Conservation (phyloP, 1,284 basidiomycete species). For the Chondrostereum purpureum region DNA sequence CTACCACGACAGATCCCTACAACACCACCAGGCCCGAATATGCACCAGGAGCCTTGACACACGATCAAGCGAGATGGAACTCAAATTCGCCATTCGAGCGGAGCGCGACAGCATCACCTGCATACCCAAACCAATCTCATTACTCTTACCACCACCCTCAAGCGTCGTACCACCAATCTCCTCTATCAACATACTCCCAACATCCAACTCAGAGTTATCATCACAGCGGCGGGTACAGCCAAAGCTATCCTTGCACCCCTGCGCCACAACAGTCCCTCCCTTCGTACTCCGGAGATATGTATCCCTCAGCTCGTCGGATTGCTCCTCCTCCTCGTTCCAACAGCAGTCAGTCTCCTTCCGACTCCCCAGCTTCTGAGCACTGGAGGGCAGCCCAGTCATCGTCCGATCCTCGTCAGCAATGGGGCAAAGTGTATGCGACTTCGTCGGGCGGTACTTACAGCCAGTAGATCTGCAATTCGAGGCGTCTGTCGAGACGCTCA, state of each 20-base stretch:
- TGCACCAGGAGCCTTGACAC: too few relatives aligned
- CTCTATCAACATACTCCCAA: background rate
- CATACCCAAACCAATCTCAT: background rate
- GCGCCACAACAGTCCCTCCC: background rate
- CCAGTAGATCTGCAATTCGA: too few relatives aligned
- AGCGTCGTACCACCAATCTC: background rate
- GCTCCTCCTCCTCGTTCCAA: background rate
- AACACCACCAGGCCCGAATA: background rate
- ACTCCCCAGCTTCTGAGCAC: background rate
- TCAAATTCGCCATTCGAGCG: background rate
- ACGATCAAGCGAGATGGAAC: background rate
- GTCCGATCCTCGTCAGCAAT: background rate
- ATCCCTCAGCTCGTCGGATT: background rate
- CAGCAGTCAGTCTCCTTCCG: background rate
- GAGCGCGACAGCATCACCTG: background rate
- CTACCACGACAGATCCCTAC: slow-evolving; percentile 1
- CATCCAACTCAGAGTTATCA: background rate
- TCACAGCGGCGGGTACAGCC: too few relatives aligned
- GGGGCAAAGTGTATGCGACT: background rate
- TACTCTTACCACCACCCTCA: background rate
- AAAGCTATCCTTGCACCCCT: background rate
- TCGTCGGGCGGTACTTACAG: too few relatives aligned
- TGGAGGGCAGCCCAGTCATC: background rate
- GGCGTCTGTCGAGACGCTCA: too few relatives aligned
- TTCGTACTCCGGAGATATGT: background rate